Percentiles rank a stretch among this genome's conserved stretches.
These are phyloP conservation scores for Cordia subcordata DNA, from an alignment of 257 asterid genomes.

Conservation along the genomic window DNA sequence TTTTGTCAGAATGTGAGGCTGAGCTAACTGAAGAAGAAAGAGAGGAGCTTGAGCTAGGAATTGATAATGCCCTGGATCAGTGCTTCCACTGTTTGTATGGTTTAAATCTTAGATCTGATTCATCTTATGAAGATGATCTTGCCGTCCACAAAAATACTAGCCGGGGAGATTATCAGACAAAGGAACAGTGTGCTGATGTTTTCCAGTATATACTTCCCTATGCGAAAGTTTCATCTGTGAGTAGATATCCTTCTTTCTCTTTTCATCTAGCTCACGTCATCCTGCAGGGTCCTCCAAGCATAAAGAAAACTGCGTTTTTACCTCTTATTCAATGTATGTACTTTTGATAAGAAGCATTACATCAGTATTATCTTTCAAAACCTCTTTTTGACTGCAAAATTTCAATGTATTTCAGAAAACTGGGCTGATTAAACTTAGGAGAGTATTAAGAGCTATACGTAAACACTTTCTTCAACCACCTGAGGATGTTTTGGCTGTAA, in stretches of 20 bases:
- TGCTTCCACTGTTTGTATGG: constrained; percentile 96
- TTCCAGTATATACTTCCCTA: constrained; percentile 88
- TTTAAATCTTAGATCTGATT: constrained; percentile 79
- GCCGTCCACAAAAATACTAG: constrained; percentile 85
- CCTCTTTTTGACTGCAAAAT: constrained; percentile 19
- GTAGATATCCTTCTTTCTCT: constrained; percentile 25
- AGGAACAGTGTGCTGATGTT: constrained; percentile 98
- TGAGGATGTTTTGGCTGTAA: constrained; percentile 65
- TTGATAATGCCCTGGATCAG: constrained; percentile 91
- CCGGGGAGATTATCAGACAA: constrained; percentile 95
- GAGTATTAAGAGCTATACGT: constrained; percentile 89
- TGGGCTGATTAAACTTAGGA: constrained; percentile 80
- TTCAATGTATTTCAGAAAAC: constrained; percentile 53
- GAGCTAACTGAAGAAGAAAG: constrained; percentile 74
- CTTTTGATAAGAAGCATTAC: background rate
- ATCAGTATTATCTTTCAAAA: constrained; percentile 5
- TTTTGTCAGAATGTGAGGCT: constrained; percentile 31
- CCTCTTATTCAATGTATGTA: no score
- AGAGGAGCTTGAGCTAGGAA: constrained; percentile 82
- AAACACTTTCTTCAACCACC: constrained; percentile 94
- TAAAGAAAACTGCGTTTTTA: no score
- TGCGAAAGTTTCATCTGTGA: constrained; percentile 93
- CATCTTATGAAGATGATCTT: constrained; percentile 87
- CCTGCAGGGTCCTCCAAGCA: background rate
- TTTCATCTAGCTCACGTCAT: constrained; percentile 12